phyloP scores from a whole-genome alignment of 2,329 filamentous ascomycete genomes.

The Aspergillus thermomutatus region DNA sequence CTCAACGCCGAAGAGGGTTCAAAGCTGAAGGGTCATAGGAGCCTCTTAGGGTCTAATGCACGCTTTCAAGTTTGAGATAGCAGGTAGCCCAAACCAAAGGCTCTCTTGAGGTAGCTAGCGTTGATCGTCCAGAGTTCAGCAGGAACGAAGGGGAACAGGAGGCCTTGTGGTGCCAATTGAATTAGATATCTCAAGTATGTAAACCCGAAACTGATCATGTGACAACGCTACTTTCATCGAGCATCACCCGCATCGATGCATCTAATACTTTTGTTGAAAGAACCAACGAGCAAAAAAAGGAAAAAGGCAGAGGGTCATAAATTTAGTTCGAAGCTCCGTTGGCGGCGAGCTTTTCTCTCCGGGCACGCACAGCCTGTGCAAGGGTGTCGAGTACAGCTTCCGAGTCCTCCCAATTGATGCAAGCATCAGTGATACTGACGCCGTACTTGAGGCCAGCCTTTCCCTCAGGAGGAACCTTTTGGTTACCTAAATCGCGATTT shows the following conservation, averaged over 20 bases:
- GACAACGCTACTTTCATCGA: background rate
- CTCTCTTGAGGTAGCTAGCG: background rate
- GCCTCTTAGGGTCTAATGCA: background rate
- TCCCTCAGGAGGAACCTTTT: constrained; percentile 88
- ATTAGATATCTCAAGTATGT: background rate
- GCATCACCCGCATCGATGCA: background rate
- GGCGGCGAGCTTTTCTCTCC: constrained; percentile 51
- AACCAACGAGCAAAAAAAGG: background rate
- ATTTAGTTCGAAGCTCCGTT: background rate
- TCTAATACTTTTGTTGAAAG: background rate
- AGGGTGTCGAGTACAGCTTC: constrained; percentile 72
- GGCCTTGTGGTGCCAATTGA: background rate
- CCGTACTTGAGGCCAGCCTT: constrained; percentile 84
- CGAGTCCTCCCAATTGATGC: constrained; percentile 92
- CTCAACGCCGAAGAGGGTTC: background rate
- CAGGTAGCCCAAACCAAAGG: background rate
- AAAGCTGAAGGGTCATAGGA: background rate
- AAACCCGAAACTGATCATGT: background rate
- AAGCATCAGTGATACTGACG: constrained; percentile 95
- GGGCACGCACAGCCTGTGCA: constrained; percentile 73
- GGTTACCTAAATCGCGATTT: constrained; percentile 55
- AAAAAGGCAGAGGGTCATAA: background rate
- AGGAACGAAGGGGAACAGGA: background rate
- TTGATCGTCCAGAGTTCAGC: background rate
- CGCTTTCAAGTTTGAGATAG: too few relatives aligned